A percentile compares a stretch with the other conserved stretches of the same genome.
Conservation (phyloP, 345 rosid species). For the Nephelium lappaceum region DNA sequence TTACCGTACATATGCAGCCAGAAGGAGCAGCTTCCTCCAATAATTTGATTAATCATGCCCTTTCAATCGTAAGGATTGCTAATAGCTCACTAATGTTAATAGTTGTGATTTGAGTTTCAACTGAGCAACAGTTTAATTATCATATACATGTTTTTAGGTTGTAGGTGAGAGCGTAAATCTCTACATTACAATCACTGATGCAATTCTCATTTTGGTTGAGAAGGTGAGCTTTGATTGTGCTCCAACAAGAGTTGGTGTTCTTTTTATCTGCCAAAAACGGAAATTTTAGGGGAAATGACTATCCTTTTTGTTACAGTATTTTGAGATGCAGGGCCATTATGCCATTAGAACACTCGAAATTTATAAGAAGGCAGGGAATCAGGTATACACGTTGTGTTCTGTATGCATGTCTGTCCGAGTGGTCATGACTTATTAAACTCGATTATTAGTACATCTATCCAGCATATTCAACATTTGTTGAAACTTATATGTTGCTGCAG, state of each 20-base stretch:
- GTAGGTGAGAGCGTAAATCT: slow-evolving; percentile 37
- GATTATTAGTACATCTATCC: too few relatives aligned
- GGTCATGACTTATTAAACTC: background rate
- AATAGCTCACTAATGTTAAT: background rate
- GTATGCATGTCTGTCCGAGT: background rate
- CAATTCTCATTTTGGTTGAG: slow-evolving; percentile 35
- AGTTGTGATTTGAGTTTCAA: background rate
- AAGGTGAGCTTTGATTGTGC: slow-evolving; percentile 27
- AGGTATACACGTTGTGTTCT: slow-evolving; percentile 21
- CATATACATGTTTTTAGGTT: slow-evolving; percentile 25
- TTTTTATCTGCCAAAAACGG: background rate
- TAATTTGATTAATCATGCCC: slow-evolving; percentile 34
- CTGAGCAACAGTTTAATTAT: background rate
- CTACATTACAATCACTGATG: slow-evolving; percentile 42
- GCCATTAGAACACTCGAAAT: slow-evolving; percentile 44
- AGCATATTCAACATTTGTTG: background rate
- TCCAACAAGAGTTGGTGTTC: background rate
- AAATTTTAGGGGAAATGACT: background rate
- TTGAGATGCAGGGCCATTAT: slow-evolving; percentile 39
- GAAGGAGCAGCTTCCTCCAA: slow-evolving; percentile 36
- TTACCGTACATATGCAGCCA: slow-evolving; percentile 35
- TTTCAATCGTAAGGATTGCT: slow-evolving; percentile 38
- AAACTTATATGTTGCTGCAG: slow-evolving; percentile 24
- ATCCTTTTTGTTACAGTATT: slow-evolving; percentile 28
- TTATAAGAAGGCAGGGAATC: slow-evolving; percentile 32